Base-by-base conservation (phyloP, 768 basidiomycete species). In the Termitomyces sp. region DNA sequence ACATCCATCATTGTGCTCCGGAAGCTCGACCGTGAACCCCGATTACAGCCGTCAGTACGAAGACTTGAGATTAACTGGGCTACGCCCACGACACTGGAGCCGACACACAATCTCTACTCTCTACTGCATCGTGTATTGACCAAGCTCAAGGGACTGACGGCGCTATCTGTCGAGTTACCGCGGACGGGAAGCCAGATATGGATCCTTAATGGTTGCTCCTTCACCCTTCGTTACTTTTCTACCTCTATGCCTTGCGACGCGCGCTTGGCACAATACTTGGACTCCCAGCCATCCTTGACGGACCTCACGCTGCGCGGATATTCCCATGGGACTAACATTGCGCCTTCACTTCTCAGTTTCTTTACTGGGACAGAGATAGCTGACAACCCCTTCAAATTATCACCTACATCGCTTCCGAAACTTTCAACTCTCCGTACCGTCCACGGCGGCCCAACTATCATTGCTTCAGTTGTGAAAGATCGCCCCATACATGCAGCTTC, bases 281-380 rank as follows among this genome's bases (percentile, higher is more conserved):
- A 76, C 52, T 67, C 69, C 0, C 85, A 86, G 65, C 68, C 67
- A 5, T 57, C 63, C 25, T 69, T 87, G 56, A 62, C 64, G 36
- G 80, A 86, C 23, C 73, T 88, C 50, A 80, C 80, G 12, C 73
- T 86, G 22, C 73, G 83, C 20, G 84, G 83, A 0, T 77, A 77
- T 57, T 75, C 75, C 53, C 68, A 71, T 51, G 71, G 67, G 13
- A 46, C 53, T 4, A 57, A 56, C 23, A 47, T 64, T 55, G 49
- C 67, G 27, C 65, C 66, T 10, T 61, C 69, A 47, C 44, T 68
- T 40, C 46, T 66, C 48, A 42, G 61, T 36, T 33, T 61, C 45
- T 52, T 60, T 20, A 35, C 62, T 7, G 40, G 57, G 16, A 25
- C 51, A 47, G 45, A 56, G 32, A 20, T 51, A 7, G 32, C 36